These are phyloP conservation scores for Xylaria sp. DNA, from an alignment of 2,329 filamentous ascomycete species.

Conservation along the genomic window DNA sequence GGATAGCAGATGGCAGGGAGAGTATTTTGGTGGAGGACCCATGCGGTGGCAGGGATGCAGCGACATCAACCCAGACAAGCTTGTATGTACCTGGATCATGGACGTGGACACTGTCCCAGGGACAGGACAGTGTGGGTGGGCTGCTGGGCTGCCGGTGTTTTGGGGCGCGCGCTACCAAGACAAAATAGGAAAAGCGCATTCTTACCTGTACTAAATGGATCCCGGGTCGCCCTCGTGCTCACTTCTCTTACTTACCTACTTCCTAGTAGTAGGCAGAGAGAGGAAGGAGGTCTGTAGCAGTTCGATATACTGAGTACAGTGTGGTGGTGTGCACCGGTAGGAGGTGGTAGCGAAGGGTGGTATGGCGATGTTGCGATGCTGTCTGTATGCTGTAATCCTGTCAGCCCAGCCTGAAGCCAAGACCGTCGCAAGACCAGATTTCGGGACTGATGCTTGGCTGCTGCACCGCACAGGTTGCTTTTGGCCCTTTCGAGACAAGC, in stretches of 20 bases:
- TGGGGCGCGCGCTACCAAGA: conserved; percentile 15
- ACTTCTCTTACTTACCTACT: neutral
- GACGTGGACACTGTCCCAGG: conserved; percentile 15
- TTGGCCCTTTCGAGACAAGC: conserved; percentile 24
- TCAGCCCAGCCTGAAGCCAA: conserved; percentile 33
- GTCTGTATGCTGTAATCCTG: conserved; percentile 14
- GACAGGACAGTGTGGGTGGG: conserved; percentile 26
- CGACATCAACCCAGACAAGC: conserved; percentile 23
- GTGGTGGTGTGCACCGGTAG: neutral
- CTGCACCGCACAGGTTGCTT: conserved; percentile 23
- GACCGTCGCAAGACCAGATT: conserved; percentile 29
- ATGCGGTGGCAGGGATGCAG: conserved; percentile 33
- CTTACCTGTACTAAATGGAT: conserved; percentile 10
- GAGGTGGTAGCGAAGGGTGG: conserved; percentile 4
- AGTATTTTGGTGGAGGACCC: conserved; percentile 27
- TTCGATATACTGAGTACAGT: neutral
- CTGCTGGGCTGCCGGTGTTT: conserved; percentile 17
- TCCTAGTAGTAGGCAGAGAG: neutral
- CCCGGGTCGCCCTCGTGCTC: conserved; percentile 22
- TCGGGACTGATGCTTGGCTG: conserved; percentile 34
- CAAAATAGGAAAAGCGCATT: conserved; percentile 17
- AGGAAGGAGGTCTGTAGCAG: neutral
- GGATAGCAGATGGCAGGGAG: conserved; percentile 26
- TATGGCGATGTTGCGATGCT: conserved; percentile 7
- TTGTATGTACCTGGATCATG: conserved; percentile 32